Conservation (phyloP, 345 rosid genomes). For the Eucalyptus rudis region DNA sequence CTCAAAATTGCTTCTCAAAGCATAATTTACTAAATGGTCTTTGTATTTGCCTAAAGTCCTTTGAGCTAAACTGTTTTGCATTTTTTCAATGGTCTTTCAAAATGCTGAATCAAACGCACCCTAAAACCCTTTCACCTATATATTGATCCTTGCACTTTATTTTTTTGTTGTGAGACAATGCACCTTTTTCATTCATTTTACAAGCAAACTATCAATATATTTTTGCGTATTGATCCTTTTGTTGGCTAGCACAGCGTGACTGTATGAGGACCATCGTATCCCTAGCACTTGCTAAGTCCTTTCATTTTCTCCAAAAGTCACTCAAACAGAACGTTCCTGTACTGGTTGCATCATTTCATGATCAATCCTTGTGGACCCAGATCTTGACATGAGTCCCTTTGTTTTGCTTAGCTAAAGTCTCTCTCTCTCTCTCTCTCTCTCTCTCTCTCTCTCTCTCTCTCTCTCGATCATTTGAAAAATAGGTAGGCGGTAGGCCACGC, state of each 20-base stretch:
- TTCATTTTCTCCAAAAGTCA: not conserved
- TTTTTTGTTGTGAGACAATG: too few relatives aligned
- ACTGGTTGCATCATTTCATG: not conserved
- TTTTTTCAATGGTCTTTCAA: too few relatives aligned
- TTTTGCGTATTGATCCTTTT: not conserved
- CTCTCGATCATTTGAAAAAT: not conserved
- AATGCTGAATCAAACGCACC: too few relatives aligned
- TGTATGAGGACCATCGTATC: not conserved
- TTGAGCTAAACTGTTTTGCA: too few relatives aligned
- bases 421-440: too few relatives aligned
- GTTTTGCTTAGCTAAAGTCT: not conserved
- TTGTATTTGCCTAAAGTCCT: too few relatives aligned
- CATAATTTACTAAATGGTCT: too few relatives aligned
- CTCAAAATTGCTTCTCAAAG: too few relatives aligned
- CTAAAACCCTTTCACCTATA: too few relatives aligned
- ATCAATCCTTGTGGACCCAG: not conserved
- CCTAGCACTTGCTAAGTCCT: not conserved
- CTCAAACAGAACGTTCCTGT: not conserved
- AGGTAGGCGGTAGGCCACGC: not conserved
- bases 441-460: too few relatives aligned
- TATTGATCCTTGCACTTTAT: not conserved
- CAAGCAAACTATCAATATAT: too few relatives aligned
- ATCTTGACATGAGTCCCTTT: not conserved
- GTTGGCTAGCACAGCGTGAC: not conserved
- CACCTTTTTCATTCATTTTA: not conserved